These are phyloP conservation scores for Vaccinium myrtillus DNA, from an alignment of 148 eudicot species.

Conservation along the genomic window DNA sequence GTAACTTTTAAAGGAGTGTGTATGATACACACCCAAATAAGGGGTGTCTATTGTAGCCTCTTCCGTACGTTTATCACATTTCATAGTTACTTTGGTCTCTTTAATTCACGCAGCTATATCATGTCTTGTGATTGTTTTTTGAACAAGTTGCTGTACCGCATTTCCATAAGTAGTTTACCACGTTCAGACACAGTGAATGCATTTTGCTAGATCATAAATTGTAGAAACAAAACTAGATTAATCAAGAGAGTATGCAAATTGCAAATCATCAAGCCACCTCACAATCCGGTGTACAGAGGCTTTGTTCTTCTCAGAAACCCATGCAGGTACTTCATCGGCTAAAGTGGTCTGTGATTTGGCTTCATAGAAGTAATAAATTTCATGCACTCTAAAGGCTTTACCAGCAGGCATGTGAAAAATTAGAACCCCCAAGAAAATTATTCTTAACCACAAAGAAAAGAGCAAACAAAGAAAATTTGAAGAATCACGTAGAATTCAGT, in stretches of 20 bases:
- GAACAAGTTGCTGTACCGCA: neutral
- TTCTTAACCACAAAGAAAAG: neutral
- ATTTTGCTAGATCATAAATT: neutral
- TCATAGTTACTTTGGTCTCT: neutral
- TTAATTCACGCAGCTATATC: neutral
- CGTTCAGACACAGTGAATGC: neutral
- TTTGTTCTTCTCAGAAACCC: too few species aligned
- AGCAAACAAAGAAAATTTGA: neutral
- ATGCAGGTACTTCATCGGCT: constrained; percentile 81
- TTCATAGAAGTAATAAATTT: constrained; percentile 60
- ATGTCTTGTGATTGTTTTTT: neutral
- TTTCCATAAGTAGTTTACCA: neutral
- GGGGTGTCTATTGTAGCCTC: too few species aligned
- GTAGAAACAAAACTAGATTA: neutral
- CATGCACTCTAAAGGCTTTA: constrained; percentile 65
- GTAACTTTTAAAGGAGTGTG: too few species aligned
- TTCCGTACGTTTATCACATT: neutral
- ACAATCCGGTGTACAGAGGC: constrained; percentile 76
- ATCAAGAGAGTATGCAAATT: constrained; percentile 18
- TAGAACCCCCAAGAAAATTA: neutral
- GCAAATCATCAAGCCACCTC: constrained; percentile 81
- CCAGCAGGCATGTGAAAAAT: constrained; percentile 32
- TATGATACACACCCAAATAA: too few species aligned
- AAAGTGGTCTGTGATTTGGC: constrained; percentile 71
- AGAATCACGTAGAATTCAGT: neutral